Evolutionary conservation across 1,284 basidiomycete species (phyloP).

Genomic region (Naganishia liquefaciens): DNA sequence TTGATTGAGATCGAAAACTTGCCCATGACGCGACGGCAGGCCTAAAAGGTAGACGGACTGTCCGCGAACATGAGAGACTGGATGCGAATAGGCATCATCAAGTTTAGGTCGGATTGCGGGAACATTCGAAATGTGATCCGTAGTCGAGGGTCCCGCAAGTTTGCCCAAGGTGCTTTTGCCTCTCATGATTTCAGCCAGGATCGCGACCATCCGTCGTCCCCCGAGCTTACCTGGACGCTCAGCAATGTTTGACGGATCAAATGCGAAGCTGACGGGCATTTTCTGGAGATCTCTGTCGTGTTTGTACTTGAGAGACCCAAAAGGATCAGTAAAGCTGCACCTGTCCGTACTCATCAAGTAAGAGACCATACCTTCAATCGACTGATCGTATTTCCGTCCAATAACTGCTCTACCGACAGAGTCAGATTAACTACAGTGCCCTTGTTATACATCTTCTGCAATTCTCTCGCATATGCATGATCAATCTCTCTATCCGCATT

Average conservation of each 20-base stretch:
- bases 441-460: constrained; percentile 3
- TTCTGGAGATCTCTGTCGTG: constrained; percentile 9
- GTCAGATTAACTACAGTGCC: background rate
- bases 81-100: background rate
- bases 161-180: too few relatives aligned
- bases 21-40: background rate
- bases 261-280: constrained; percentile 1
- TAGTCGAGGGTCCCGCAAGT: too few relatives aligned
- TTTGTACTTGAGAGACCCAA: background rate
- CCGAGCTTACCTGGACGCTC: too few relatives aligned
- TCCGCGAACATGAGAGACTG: background rate
- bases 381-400: constrained; percentile 17
- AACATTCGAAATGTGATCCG: too few relatives aligned
- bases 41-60: constrained; percentile 5
- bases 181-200: too few relatives aligned
- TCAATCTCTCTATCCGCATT: constrained; percentile 7
- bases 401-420: background rate
- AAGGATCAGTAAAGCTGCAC: background rate
- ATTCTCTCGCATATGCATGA: background rate
- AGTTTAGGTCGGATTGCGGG: background rate
- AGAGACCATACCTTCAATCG: constrained; percentile 5
- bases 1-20: constrained; percentile 8
- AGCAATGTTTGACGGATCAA: background rate
- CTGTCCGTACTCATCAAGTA: background rate
- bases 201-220: too few relatives aligned